These are phyloP conservation scores for Groenewaldozyma tartarivorans DNA, from an alignment of 805 yeast genomes.

Conservation along the genomic window DNA sequence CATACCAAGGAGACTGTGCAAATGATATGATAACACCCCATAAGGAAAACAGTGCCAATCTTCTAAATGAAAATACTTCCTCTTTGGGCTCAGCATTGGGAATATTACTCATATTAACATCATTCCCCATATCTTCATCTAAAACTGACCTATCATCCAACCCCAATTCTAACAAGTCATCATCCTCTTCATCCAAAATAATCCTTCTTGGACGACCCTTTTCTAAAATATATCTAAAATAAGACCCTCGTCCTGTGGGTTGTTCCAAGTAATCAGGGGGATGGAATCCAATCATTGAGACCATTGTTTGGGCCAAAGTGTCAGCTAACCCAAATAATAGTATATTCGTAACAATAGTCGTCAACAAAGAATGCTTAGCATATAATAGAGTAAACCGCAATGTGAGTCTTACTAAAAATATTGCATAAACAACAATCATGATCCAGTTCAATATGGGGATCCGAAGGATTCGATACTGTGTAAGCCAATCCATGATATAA, in stretches of 20 bases:
- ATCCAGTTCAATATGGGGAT: constrained; percentile 29
- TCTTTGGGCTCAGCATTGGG: constrained; percentile 9
- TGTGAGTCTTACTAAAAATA: constrained; percentile 25
- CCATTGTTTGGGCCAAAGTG: constrained; percentile 71
- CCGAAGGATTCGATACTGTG: constrained; percentile 20
- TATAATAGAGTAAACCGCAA: constrained; percentile 33
- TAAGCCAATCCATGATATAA: constrained; percentile 17
- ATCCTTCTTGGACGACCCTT: constrained; percentile 25
- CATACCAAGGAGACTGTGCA: constrained; percentile 83
- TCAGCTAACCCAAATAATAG: constrained; percentile 87
- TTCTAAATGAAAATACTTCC: constrained; percentile 47
- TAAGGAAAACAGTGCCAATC: constrained; percentile 68
- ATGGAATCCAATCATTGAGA: constrained; percentile 27
- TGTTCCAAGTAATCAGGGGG: too few relatives aligned
- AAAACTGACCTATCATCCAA: constrained; percentile 9
- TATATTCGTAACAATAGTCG: constrained; percentile 72
- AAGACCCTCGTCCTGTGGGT: constrained; percentile 8
- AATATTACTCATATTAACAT: neutral
- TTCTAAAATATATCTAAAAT: constrained; percentile 23
- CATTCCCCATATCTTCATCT: constrained; percentile 10
- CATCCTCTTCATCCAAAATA: constrained; percentile 27
- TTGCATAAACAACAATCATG: constrained; percentile 23
- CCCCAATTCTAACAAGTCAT: constrained; percentile 28
- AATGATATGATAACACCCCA: constrained; percentile 87
- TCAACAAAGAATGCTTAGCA: constrained; percentile 54